A percentile compares a stretch with the other conserved stretches of the same genome.
phyloP scores from a whole-genome alignment of 129 eudicot genomes.

The Dittrichia graveolens region DNA sequence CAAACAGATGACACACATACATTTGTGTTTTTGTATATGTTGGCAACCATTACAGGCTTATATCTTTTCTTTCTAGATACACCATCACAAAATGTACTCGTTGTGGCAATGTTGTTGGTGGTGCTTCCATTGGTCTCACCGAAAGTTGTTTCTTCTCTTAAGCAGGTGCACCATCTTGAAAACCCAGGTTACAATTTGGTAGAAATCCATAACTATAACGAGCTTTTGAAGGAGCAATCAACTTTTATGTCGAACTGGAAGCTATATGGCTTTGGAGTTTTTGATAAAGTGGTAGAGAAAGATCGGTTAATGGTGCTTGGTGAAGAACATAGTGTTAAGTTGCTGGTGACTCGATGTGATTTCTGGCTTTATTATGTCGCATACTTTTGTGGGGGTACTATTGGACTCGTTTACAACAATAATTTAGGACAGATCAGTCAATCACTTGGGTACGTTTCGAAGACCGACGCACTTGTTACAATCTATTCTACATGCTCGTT shows the following conservation, averaged over 20 bases:
- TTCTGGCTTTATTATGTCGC: slow-evolving; percentile 60
- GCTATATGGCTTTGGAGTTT: neutral
- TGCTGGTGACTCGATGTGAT: slow-evolving; percentile 43
- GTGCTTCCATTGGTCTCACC: slow-evolving; percentile 46
- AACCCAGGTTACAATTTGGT: slow-evolving; percentile 33
- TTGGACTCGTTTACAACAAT: slow-evolving; percentile 62
- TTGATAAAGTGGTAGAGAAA: slow-evolving; percentile 30
- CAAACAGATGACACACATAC: slow-evolving; percentile 27
- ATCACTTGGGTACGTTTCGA: slow-evolving; percentile 43
- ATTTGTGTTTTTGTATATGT: slow-evolving; percentile 35
- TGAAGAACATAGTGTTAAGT: slow-evolving; percentile 49
- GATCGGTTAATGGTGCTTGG: slow-evolving; percentile 39
- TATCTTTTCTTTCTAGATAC: slow-evolving; percentile 55
- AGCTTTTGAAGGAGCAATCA: slow-evolving; percentile 33
- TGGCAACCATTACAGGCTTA: slow-evolving; percentile 57
- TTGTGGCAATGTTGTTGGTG: slow-evolving; percentile 46
- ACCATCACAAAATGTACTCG: slow-evolving; percentile 34
- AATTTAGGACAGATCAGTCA: slow-evolving; percentile 59
- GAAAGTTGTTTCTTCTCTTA: slow-evolving; percentile 25
- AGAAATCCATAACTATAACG: slow-evolving; percentile 31
- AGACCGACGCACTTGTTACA: slow-evolving; percentile 42
- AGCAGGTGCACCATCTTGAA: slow-evolving; percentile 32
- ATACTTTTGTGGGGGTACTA: slow-evolving; percentile 62
- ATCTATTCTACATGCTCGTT: slow-evolving; percentile 71
- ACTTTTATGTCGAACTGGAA: neutral